Evolutionary conservation across 148 eudicot species (phyloP), one percentile per base, ranked within the genome.

Genomic region (Persicaria maculosa): DNA sequence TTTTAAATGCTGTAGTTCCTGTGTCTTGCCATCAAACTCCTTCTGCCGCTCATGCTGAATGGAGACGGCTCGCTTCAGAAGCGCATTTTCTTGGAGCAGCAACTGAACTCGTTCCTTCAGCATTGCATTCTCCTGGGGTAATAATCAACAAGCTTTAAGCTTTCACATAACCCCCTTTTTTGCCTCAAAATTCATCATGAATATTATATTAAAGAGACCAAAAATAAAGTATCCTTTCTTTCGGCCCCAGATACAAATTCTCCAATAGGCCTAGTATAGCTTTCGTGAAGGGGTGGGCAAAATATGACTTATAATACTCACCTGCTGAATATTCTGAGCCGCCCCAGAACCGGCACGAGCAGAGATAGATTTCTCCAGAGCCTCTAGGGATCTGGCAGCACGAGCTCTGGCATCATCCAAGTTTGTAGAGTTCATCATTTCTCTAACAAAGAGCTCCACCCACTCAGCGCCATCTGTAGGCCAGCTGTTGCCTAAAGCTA

Each of bases 21-120:
- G 89, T 73, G 68, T 77, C 81, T 79, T 85, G 44, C 82, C 88
- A 53, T 94, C 98, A 20, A 75, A 83, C 74, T 91, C 97, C 80
- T 91, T 93, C 68, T 88, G 95, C 1, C 98, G 89, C 70, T 91
- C 90, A 76, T 88, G 90, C 72, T 91, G 97, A 58, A 86, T 93
- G 52, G 90, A 79, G n/a, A 93, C 95, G 59, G 90, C 95, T 71
- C 93, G 91, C 67, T 91, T 93, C 25, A 93, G 89, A 79, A 89
- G 90, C 36, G 74, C 72, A 68, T 93, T 93, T 72, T 93, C 97
- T 6, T 87, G 85, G 55, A 85, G 78, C 67, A 89, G 77, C 11
- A 67, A 84, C 75, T 87, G 88, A 75, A 83, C 83, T 76, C 90
- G 98, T 75, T 88, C 40, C 40, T 31, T 31, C 40, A 31, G 40